Evolutionary conservation across 306 rosid species (phyloP).

Genomic region (Chamaecrista fasciculata): DNA sequence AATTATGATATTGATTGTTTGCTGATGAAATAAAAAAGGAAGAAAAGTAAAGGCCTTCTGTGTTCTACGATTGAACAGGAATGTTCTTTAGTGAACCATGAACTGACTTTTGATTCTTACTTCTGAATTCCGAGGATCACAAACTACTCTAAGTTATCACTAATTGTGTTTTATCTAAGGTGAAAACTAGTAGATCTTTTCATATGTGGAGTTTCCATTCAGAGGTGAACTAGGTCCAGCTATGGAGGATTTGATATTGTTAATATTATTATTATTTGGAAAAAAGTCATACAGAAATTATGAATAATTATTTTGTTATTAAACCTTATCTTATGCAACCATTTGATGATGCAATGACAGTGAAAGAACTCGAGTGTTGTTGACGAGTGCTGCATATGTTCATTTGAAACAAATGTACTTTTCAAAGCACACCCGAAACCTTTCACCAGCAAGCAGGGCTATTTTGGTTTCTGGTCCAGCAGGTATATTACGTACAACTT

Average conservation of each 20-base stretch:
- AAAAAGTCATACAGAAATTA: not conserved
- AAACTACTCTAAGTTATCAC: not conserved
- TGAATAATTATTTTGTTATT: not conserved
- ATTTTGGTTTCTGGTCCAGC: constrained; percentile 77
- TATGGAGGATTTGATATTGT: not conserved
- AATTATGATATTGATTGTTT: not conserved
- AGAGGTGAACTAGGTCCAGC: not conserved
- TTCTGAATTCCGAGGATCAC: not conserved
- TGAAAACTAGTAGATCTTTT: not conserved
- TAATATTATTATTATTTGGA: not conserved
- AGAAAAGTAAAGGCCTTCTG: not conserved
- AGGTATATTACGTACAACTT: constrained; percentile 39
- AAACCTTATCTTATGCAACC: not conserved
- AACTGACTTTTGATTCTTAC: not conserved
- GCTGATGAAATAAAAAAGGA: not conserved
- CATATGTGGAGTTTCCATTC: not conserved
- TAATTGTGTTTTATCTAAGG: not conserved
- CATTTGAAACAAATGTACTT: constrained; percentile 58
- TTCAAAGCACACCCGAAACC: constrained; percentile 64
- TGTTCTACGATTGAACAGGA: not conserved
- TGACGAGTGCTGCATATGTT: constrained; percentile 68
- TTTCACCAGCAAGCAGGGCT: constrained; percentile 65
- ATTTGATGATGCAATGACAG: constrained; percentile 41
- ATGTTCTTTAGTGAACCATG: not conserved
- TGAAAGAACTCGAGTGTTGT: constrained; percentile 53